A percentile compares a stretch with the other conserved stretches of the same genome.
Evolutionary conservation across 2,329 filamentous ascomycete genomes (phyloP).

Genomic region (Aureobasidium musti): DNA sequence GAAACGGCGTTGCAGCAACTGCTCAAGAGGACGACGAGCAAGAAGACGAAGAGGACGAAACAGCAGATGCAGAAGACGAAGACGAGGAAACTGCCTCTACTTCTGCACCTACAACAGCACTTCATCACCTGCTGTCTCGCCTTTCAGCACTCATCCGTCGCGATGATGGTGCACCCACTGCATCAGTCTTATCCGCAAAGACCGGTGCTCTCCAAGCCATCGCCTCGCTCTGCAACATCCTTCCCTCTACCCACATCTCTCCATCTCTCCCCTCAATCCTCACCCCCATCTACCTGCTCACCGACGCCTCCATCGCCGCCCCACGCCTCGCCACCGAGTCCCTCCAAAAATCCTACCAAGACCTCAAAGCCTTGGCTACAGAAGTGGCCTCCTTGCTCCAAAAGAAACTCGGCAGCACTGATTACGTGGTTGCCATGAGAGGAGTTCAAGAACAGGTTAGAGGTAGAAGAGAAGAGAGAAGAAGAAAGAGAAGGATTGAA

Average conservation of each 20-base stretch:
- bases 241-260: constrained; percentile 59
- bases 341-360: constrained; percentile 70
- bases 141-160: constrained; percentile 77
- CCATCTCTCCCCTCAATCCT: constrained; percentile 66
- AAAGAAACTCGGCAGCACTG: constrained; percentile 76
- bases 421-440: constrained; percentile 73
- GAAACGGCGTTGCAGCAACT: constrained; percentile 46
- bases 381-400: constrained; percentile 82
- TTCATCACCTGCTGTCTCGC: constrained; percentile 77
- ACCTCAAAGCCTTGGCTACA: constrained; percentile 69
- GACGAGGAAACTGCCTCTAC: constrained; percentile 42
- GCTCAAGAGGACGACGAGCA: constrained; percentile 51
- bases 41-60: constrained; percentile 49
- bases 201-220: constrained; percentile 73
- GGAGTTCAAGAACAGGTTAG: constrained; percentile 73
- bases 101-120: constrained; percentile 49
- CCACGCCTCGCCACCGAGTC: constrained; percentile 56
- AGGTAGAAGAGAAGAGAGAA: constrained; percentile 69
- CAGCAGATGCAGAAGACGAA: constrained; percentile 47
- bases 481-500: constrained; percentile 85
- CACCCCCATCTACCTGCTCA: constrained; percentile 76
- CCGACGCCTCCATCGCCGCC: constrained; percentile 70
- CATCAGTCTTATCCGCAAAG: constrained; percentile 69
- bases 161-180: constrained; percentile 60
- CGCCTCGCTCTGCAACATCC: constrained; percentile 65